Conservation (phyloP, 495 filamentous ascomycete species). For the Darksidea phi region DNA sequence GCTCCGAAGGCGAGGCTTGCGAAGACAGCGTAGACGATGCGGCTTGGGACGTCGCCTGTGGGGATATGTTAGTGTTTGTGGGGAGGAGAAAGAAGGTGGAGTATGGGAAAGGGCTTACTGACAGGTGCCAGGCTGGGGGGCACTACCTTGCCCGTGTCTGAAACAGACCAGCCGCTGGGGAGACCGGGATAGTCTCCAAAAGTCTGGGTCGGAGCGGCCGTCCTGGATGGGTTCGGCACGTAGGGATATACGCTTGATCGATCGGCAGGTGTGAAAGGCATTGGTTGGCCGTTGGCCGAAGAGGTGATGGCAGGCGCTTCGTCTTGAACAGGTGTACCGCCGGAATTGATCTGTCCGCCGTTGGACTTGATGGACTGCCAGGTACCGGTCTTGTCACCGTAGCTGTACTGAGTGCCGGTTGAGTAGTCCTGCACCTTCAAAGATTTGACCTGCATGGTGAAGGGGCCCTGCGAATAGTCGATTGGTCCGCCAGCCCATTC, state of each 20-base stretch:
- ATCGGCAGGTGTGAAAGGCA: constrained; percentile 64
- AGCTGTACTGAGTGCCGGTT: constrained; percentile 77
- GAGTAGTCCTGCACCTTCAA: constrained; percentile 85
- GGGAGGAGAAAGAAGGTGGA: constrained; percentile 28
- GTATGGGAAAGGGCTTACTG: constrained; percentile 43
- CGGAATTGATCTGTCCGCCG: constrained; percentile 64
- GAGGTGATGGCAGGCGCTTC: constrained; percentile 57
- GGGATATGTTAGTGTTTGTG: constrained; percentile 40
- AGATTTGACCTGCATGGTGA: constrained; percentile 77
- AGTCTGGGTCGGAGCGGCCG: constrained; percentile 44
- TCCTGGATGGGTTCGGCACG: constrained; percentile 46
- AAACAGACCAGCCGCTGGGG: constrained; percentile 73
- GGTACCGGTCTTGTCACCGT: constrained; percentile 69
- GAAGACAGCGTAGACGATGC: constrained; percentile 51
- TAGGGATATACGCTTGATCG: constrained; percentile 61
- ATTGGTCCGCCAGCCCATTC: constrained; percentile 83
- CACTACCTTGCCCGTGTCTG: constrained; percentile 65
- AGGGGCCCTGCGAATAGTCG: constrained; percentile 77
- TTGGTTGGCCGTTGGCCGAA: constrained; percentile 53
- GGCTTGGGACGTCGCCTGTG: constrained; percentile 49
- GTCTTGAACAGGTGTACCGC: constrained; percentile 45
- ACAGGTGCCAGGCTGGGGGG: constrained; percentile 55
- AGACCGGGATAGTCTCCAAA: constrained; percentile 54
- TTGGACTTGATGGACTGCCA: constrained; percentile 77
- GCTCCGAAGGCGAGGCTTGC: constrained; percentile 41